Conservation (phyloP, 768 basidiomycete genomes). For the Heimioporus sp. region DNA sequence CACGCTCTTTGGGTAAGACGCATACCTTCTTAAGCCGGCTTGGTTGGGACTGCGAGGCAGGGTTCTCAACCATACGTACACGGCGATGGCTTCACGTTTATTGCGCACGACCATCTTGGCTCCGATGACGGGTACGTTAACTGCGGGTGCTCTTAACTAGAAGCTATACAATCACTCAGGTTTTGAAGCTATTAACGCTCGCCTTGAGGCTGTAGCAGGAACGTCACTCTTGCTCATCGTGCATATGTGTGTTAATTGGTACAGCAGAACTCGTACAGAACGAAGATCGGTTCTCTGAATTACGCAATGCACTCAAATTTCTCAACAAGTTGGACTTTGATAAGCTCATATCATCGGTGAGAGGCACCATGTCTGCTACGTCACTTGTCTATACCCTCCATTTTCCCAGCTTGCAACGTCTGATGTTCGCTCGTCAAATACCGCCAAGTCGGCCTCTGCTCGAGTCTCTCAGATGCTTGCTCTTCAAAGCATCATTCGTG, state of each 20-base stretch:
- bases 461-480: conserved; percentile 79
- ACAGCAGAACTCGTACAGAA: conserved; percentile 66
- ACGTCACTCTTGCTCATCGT: neutral
- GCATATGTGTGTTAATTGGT: conserved; percentile 1
- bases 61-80: conserved; percentile 76
- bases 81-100: conserved; percentile 86
- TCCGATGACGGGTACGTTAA: conserved; percentile 64
- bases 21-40: neutral
- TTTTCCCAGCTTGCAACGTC: conserved; percentile 58
- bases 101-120: conserved; percentile 79
- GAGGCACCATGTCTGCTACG: conserved; percentile 4
- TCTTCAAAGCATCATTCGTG: conserved; percentile 68
- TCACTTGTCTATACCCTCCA: neutral
- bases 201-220: conserved; percentile 89
- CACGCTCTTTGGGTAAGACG: conserved; percentile 72
- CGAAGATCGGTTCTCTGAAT: conserved; percentile 69
- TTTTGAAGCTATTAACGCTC: conserved; percentile 63
- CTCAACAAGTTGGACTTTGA: conserved; percentile 87
- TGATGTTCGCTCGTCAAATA: conserved; percentile 52
- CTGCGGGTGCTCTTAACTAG: neutral
- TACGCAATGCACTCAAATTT: conserved; percentile 65
- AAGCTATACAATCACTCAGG: neutral
- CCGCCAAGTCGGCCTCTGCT: conserved; percentile 61
- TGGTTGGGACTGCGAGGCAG: conserved; percentile 33
- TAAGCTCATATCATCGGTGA: conserved; percentile 72